Evolutionary conservation across 306 rosid species (phyloP), one percentile per base, ranked within the genome.

Genomic region (Rosa rugosa): DNA sequence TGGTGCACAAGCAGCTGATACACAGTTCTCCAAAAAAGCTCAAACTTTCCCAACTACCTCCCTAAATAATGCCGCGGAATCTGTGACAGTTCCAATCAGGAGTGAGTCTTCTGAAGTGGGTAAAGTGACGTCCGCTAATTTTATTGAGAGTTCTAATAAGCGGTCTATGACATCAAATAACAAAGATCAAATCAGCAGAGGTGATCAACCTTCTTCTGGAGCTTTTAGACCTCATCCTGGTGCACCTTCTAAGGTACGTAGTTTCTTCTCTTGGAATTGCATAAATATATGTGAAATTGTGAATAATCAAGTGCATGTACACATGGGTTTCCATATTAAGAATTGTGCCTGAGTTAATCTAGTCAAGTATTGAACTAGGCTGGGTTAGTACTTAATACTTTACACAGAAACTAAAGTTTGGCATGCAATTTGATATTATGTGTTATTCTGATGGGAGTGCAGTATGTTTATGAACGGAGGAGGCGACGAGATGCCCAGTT

Each of bases 1-100:
- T 63, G 97, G 96, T 80, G 97, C 99, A 50, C 88, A 82, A 66
- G 93, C 86, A 22, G 99, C 99, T 18, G 90, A 97, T 53, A 75
- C 82, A 34, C 95, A 91, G 88, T 92, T 88, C 86, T 76, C 89
- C 10, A 91, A 84, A 84, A 91, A 88, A 80, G 84, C 87, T 79
- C 84, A 84, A 49, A 79, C 71, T 84, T 73, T 67, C 50, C 80
- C 34, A 67, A 82, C 74, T 71, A 51, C 80, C 46, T 50, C 75
- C 67, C 78, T 31, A 75, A 80, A 69, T 31, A 2, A 31, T 59
- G 6, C 71, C 25, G 59, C 60, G 6, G 41, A 54, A 49, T 51
- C 76, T 14, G 64, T 56, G 74, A 64, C 73, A 36, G 65, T 76
- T 76, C 80, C 81, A 77, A 56, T 86, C 60, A 75, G 5, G 56